Conservation (phyloP, 1,139 yeast genomes). For the Yamadazyma atlantica region DNA sequence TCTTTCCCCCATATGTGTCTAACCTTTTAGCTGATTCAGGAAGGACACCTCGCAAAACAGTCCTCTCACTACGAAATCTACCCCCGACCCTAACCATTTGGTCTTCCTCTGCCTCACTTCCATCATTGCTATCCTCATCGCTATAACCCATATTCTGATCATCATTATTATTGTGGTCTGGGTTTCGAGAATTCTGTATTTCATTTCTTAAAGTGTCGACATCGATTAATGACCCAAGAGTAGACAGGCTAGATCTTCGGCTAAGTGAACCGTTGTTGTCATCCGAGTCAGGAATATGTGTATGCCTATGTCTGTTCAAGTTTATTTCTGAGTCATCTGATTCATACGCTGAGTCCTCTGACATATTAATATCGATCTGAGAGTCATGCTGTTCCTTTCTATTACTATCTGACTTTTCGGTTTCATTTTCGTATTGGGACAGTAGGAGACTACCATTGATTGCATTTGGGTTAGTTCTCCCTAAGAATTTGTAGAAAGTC, state of each 20-base stretch:
- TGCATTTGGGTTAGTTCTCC: slow-evolving; percentile 9
- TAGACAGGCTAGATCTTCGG: slow-evolving; percentile 2
- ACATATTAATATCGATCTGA: not conserved
- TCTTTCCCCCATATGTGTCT: slow-evolving; percentile 22
- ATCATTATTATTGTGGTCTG: not conserved
- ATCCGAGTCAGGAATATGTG: slow-evolving; percentile 10
- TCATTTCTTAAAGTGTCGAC: slow-evolving; percentile 1
- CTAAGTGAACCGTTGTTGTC: slow-evolving; percentile 1
- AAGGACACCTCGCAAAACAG: slow-evolving; percentile 33
- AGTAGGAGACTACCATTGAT: not conserved
- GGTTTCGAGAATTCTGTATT: not conserved
- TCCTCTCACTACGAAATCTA: slow-evolving; percentile 25
- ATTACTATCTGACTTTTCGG: not conserved
- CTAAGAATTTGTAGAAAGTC: slow-evolving; percentile 29
- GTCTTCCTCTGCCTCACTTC: slow-evolving; percentile 10
- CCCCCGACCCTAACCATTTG: slow-evolving; percentile 35
- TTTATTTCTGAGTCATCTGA: slow-evolving; percentile 9
- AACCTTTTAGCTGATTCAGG: slow-evolving; percentile 42
- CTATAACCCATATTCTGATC: no score
- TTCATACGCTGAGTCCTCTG: slow-evolving; percentile 9
- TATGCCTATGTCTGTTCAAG: slow-evolving; percentile 3
- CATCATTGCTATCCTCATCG: slow-evolving; percentile 8
- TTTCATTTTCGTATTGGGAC: slow-evolving; percentile 1
- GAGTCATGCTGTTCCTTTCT: not conserved
- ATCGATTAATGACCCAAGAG: slow-evolving; percentile 8